phyloP scores from a whole-genome alignment of 2,329 filamentous ascomycete species.

The Amauroascus niger region DNA sequence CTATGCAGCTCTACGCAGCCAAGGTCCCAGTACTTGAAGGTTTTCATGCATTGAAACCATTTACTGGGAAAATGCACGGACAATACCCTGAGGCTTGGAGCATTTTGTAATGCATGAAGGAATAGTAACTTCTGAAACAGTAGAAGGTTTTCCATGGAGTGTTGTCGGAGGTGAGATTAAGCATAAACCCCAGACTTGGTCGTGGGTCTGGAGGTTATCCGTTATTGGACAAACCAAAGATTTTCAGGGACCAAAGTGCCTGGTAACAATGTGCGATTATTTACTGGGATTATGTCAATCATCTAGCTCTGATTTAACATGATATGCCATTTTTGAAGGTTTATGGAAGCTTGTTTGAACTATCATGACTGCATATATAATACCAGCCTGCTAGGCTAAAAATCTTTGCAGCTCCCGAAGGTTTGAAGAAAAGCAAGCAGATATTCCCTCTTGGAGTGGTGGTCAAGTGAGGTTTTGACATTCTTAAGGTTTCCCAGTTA shows the following conservation, averaged over 20 bases:
- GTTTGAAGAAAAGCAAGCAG: too few relatives aligned
- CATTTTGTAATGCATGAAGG: too few relatives aligned
- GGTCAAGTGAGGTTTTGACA: too few relatives aligned
- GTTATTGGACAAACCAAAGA: background rate
- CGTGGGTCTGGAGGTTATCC: background rate
- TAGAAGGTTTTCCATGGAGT: background rate
- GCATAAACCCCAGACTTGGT: background rate
- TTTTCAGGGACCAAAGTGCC: background rate
- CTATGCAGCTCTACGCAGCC: background rate
- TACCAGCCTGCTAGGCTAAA: too few relatives aligned
- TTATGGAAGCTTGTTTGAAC: background rate
- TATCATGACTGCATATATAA: too few relatives aligned
- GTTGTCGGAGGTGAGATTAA: conserved; percentile 1
- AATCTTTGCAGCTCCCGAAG: too few relatives aligned
- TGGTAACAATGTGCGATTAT: background rate
- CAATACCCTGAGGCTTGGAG: background rate
- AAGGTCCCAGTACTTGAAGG: too few relatives aligned
- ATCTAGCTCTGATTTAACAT: background rate
- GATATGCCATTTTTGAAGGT: background rate
- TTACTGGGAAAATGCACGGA: background rate
- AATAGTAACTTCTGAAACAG: background rate
- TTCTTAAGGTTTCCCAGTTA: too few relatives aligned
- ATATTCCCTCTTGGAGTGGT: too few relatives aligned
- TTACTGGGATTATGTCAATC: background rate
- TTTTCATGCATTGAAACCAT: too few relatives aligned